phyloP scores from a whole-genome alignment of 176 grass and related monocot genomes.

The Musa beccarii region DNA sequence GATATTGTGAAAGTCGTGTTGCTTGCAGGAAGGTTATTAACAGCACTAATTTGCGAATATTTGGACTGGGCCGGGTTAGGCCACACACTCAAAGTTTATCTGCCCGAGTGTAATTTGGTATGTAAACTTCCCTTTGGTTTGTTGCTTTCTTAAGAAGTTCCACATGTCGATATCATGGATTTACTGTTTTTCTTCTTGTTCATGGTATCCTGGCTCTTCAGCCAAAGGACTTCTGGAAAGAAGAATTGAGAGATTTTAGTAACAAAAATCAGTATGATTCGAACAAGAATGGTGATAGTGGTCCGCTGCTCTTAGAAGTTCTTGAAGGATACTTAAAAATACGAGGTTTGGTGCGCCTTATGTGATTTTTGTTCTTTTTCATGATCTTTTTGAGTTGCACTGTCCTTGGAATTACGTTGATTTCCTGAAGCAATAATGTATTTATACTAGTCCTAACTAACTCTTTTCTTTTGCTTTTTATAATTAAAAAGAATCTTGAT shows the following conservation, averaged over 20 bases:
- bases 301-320: neutral
- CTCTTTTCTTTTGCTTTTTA: neutral
- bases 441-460: neutral
- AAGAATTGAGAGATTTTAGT: no score
- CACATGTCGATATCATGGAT: no score
- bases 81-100: no score
- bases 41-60: constrained; percentile 36
- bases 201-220: no score
- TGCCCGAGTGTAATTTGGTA: no score
- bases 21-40: constrained; percentile 75
- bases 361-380: neutral
- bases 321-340: constrained; percentile 91
- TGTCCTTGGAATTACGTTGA: neutral
- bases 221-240: no score
- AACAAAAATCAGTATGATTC: no score
- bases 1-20: neutral
- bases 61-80: no score
- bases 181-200: no score
- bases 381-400: neutral
- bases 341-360: constrained; percentile 55
- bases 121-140: no score
- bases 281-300: no score
- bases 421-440: neutral
- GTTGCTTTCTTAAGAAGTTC: no score
- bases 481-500: neutral